Evolutionary conservation across 1,284 basidiomycete species (phyloP).

Genomic region (Tilletia setariae): DNA sequence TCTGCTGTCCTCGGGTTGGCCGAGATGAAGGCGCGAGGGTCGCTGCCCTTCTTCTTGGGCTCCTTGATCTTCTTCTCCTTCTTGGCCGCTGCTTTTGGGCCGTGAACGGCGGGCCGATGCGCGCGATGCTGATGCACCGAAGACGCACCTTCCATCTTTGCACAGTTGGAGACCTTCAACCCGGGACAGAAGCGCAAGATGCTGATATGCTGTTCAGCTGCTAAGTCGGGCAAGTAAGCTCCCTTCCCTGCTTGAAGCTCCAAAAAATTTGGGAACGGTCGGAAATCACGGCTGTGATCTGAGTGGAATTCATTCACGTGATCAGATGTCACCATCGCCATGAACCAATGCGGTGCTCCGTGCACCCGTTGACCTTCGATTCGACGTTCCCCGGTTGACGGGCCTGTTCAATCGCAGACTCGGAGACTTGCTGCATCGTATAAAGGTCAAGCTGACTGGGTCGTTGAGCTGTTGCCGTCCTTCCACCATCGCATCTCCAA

Average conservation of each 20-base stretch:
- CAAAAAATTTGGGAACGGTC: conserved; percentile 13
- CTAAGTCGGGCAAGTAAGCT: conserved; percentile 53
- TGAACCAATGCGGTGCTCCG: too few relatives aligned
- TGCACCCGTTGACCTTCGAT: too few relatives aligned
- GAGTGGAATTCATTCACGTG: too few relatives aligned
- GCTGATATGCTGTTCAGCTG: too few relatives aligned
- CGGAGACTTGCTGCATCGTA: too few relatives aligned
- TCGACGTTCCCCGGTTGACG: too few relatives aligned
- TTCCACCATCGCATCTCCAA: too few relatives aligned
- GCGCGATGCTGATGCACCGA: conserved; percentile 66
- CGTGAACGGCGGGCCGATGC: conserved; percentile 8
- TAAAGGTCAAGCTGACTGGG: too few relatives aligned
- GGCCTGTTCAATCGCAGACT: too few relatives aligned
- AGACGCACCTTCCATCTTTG: conserved; percentile 78
- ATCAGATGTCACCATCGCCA: too few relatives aligned
- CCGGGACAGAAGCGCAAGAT: too few relatives aligned
- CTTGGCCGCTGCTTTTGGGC: conserved; percentile 15
- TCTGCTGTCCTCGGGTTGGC: conserved; percentile 58
- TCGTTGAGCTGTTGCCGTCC: too few relatives aligned
- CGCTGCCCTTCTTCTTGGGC: conserved; percentile 10
- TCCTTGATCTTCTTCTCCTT: conserved; percentile 14
- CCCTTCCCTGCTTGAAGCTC: conserved; percentile 58
- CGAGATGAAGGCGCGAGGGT: conserved; percentile 74
- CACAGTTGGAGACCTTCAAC: conserved; percentile 56
- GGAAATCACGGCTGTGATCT: conserved; percentile 23